Conservation (phyloP, 2,329 filamentous ascomycete genomes). For the Trichoderma citrinoviride region DNA sequence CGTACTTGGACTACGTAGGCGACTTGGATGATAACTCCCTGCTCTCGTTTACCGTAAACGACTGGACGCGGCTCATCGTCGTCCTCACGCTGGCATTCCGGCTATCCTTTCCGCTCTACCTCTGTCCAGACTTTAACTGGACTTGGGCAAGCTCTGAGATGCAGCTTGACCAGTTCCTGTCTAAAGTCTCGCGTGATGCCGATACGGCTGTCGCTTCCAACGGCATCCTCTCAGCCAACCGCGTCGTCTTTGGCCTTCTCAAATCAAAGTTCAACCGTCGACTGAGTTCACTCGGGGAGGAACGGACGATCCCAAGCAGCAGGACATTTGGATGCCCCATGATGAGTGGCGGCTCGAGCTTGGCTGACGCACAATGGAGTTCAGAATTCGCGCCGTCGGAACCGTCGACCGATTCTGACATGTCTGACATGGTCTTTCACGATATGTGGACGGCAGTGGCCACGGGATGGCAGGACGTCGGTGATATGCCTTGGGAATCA, state of each 20-base stretch:
- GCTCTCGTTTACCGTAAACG: neutral
- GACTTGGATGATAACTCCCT: neutral
- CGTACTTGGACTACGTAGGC: neutral
- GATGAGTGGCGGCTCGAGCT: neutral
- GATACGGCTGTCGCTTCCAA: neutral
- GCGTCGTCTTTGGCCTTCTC: neutral
- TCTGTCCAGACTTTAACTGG: neutral
- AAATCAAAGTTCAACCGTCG: neutral
- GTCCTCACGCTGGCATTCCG: neutral
- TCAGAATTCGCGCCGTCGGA: neutral
- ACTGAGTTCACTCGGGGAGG: neutral
- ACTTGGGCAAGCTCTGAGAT: neutral
- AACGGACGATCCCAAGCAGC: no score
- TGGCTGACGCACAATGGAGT: neutral
- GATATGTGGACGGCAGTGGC: neutral
- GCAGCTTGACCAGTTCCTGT: neutral
- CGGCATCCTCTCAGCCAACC: neutral
- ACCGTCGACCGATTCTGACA: neutral
- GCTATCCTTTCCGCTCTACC: neutral
- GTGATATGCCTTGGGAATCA: neutral
- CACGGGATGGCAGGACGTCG: neutral
- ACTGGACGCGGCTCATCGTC: neutral
- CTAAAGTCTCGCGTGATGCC: neutral
- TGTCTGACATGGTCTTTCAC: neutral
- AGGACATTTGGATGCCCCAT: neutral